Percentiles rank a stretch among this genome's conserved stretches.
Evolutionary conservation across 495 filamentous ascomycete species (phyloP).

Genomic region (Friedmanniomyces endolithicus): DNA sequence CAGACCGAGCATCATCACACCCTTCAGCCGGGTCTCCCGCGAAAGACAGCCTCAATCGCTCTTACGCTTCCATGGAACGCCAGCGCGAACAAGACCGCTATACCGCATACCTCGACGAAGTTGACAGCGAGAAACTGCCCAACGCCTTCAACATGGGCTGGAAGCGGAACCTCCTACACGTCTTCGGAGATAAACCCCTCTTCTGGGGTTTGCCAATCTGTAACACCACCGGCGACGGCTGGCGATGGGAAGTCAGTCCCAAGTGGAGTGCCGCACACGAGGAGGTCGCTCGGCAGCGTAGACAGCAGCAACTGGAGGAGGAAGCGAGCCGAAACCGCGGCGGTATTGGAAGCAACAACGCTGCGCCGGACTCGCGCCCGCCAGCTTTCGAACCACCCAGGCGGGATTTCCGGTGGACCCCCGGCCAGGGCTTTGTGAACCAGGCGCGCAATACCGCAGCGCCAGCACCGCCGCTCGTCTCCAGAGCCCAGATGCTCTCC

Average conservation of each 20-base stretch:
- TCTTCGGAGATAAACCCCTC: conserved; percentile 61
- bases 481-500: background rate
- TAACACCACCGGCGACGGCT: conserved; percentile 84
- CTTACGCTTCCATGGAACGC: conserved; percentile 62
- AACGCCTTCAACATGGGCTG: conserved; percentile 87
- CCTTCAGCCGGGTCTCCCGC: conserved; percentile 28
- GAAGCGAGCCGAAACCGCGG: conserved; percentile 19
- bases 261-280: conserved; percentile 29
- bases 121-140: conserved; percentile 72
- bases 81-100: conserved; percentile 63
- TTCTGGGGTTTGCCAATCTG: conserved; percentile 72
- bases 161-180: conserved; percentile 61
- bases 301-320: conserved; percentile 8
- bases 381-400: background rate
- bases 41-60: conserved; percentile 40
- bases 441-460: background rate
- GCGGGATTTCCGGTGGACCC: conserved; percentile 13
- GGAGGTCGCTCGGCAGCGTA: conserved; percentile 21
- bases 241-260: conserved; percentile 74
- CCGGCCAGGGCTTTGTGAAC: conserved; percentile 15
- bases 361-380: conserved; percentile 18
- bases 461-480: background rate
- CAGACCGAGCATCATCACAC: conserved; percentile 11
- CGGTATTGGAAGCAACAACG: conserved; percentile 18
- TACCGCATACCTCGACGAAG: conserved; percentile 76